Conservation (phyloP, 805 yeast species). For the Torulaspora maleeae region DNA sequence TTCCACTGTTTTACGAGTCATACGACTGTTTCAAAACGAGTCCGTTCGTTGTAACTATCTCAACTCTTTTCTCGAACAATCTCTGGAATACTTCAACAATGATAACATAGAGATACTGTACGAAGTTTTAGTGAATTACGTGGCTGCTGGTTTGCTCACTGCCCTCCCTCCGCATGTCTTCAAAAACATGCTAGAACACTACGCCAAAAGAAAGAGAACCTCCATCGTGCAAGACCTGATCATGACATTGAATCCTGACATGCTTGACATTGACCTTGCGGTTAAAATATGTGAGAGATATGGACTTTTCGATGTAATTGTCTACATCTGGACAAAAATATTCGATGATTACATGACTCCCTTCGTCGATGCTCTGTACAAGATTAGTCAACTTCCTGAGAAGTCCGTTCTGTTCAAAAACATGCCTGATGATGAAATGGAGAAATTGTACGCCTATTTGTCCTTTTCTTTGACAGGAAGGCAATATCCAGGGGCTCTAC, state of each 20-base stretch:
- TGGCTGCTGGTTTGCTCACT: slow-evolving; percentile 44
- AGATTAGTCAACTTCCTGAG: slow-evolving; percentile 26
- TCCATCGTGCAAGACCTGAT: slow-evolving; percentile 60
- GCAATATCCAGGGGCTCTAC: slow-evolving; percentile 68
- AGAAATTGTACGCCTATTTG: slow-evolving; percentile 54
- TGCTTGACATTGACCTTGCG: slow-evolving; percentile 75
- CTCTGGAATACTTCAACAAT: slow-evolving; percentile 15
- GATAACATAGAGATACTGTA: slow-evolving; percentile 42
- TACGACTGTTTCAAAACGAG: slow-evolving; percentile 8
- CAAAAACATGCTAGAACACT: slow-evolving; percentile 54
- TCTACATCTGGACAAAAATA: slow-evolving; percentile 67
- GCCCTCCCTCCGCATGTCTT: slow-evolving; percentile 60
- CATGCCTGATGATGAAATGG: slow-evolving; percentile 16
- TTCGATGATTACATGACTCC: slow-evolving; percentile 72
- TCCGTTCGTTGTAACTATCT: background rate
- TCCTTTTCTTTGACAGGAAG: slow-evolving; percentile 70
- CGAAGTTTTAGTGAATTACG: slow-evolving; percentile 47
- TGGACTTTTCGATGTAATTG: slow-evolving; percentile 55
- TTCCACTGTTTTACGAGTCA: slow-evolving; percentile 11
- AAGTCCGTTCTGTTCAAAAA: slow-evolving; percentile 16
- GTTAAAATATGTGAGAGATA: slow-evolving; percentile 55
- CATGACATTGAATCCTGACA: slow-evolving; percentile 60
- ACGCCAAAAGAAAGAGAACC: slow-evolving; percentile 40
- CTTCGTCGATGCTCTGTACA: slow-evolving; percentile 49
- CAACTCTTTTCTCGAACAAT: slow-evolving; percentile 15